A percentile compares a stretch with the other conserved stretches of the same genome.
Evolutionary conservation across 164 flowering plant genomes (phyloP).

Genomic region (Vitis rupestris): DNA sequence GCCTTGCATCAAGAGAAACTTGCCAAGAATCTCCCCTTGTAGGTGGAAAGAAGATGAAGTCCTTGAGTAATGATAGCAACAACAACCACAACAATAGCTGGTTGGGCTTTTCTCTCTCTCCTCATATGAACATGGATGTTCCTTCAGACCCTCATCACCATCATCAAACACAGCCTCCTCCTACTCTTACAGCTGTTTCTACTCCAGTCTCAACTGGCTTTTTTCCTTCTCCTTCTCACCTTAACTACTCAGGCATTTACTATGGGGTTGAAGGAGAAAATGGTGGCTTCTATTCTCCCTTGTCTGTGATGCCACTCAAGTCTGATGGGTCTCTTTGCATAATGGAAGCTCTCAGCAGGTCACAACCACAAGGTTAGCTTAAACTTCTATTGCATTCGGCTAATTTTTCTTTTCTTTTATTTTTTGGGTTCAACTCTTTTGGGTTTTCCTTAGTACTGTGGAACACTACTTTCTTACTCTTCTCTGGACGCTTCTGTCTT

Average conservation of each 20-base stretch:
- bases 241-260: slow-evolving; percentile 33
- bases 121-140: slow-evolving; percentile 34
- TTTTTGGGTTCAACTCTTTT: slow-evolving; percentile 1
- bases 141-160: slow-evolving; percentile 19
- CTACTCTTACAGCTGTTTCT: slow-evolving; percentile 12
- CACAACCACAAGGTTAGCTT: slow-evolving; percentile 46
- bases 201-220: slow-evolving; percentile 24
- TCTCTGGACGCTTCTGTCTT: slow-evolving; percentile 8
- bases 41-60: slow-evolving; percentile 25
- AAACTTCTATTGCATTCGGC: neutral
- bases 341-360: slow-evolving; percentile 50
- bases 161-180: slow-evolving; percentile 16
- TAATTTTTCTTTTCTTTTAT: slow-evolving; percentile 2
- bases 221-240: slow-evolving; percentile 23
- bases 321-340: slow-evolving; percentile 64
- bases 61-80: slow-evolving; percentile 32
- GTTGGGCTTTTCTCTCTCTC: slow-evolving; percentile 57
- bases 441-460: neutral
- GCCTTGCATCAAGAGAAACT: slow-evolving; percentile 31
- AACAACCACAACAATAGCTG: slow-evolving; percentile 30
- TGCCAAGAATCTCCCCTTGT: slow-evolving; percentile 19
- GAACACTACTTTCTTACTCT: neutral
- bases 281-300: slow-evolving; percentile 32
- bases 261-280: slow-evolving; percentile 38
- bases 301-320: slow-evolving; percentile 54